These are phyloP conservation scores for Gaeumannomyces sp. DNA, from an alignment of 2,329 filamentous ascomycete species.

Conservation along the genomic window DNA sequence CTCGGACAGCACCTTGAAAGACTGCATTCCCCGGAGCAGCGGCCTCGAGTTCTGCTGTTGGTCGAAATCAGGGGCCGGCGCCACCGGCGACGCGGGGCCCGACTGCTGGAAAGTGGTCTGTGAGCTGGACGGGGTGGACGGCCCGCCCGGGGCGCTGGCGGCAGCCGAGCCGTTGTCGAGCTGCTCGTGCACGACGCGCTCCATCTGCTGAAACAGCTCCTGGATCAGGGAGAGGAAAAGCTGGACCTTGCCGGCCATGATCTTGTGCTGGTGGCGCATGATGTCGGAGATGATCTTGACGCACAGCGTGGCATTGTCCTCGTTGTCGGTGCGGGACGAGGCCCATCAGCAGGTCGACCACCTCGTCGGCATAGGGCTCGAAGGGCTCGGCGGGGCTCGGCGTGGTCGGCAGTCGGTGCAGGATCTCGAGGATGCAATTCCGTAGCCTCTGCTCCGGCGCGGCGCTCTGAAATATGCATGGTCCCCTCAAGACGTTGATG, in stretches of 20 bases:
- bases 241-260: conserved; percentile 73
- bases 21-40: conserved; percentile 90
- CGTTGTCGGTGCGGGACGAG: conserved; percentile 88
- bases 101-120: conserved; percentile 70
- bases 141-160: conserved; percentile 45
- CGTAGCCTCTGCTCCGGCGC: conserved; percentile 85
- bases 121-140: conserved; percentile 60
- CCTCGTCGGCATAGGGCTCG: conserved; percentile 80
- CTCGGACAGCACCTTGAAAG: conserved; percentile 96
- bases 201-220: conserved; percentile 93
- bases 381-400: conserved; percentile 70
- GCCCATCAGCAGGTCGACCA: conserved; percentile 84
- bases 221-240: conserved; percentile 86
- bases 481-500: conserved; percentile 74
- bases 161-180: conserved; percentile 68
- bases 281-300: conserved; percentile 98
- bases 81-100: conserved; percentile 79
- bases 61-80: conserved; percentile 73
- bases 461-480: conserved; percentile 85
- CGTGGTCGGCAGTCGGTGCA: conserved; percentile 74
- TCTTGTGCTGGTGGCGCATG: conserved; percentile 85
- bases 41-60: conserved; percentile 76
- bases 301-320: conserved; percentile 97
- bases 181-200: conserved; percentile 88
- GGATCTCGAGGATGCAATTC: conserved; percentile 87